Base-by-base conservation (phyloP, 306 rosid species). In the Prinsepia uniflora region DNA sequence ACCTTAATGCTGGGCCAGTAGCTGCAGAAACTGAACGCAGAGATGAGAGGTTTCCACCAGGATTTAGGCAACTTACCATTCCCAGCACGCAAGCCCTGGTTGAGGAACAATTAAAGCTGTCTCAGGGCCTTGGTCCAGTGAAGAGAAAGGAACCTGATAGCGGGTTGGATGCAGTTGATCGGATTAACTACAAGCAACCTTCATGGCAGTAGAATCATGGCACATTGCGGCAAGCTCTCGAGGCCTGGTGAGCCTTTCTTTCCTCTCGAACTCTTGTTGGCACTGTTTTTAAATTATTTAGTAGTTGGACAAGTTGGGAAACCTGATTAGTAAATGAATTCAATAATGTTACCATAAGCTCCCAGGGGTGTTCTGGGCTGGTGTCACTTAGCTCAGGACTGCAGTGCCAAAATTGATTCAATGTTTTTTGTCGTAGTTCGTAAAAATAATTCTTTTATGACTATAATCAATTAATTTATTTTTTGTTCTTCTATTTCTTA, bases 121-220 rank as follows among this genome's bases (percentile, higher is more conserved):
- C 76, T 85, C 97, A 84, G 80, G 78, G 82, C 72, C 92, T 81
- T 10, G 83, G 97, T 75, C 80, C 82, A 49, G 67, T 81, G 84
- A 94, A 91, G 91, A 86, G 99, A 75, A 89, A 86, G 78, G 97
- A 94, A 65, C 96, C 99, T 18, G 99, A 91, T 65, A 82, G 90
- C 76, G 86, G 96, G 64, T 85, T 92, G 88, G 99, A 91, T 83
- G 87, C 90, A 22, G 71, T 83, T 30, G 96, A 86, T 74, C 87
- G 96, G 73, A 82, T 83, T 69, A 81, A 83, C 86, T 89, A 82
- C 82, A 91, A 89, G 73, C 97, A 91, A 41, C 87, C 87, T 68
- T 83, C 95, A 47, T 84, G 92, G 96, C 92, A 82, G 75, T 87
- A 87, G 87, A 67, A 71, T 80, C 53, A 14, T 19, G 63, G 71